Base-by-base conservation (phyloP, 2,329 filamentous ascomycete genomes). In the Incumbomyces lentus region DNA sequence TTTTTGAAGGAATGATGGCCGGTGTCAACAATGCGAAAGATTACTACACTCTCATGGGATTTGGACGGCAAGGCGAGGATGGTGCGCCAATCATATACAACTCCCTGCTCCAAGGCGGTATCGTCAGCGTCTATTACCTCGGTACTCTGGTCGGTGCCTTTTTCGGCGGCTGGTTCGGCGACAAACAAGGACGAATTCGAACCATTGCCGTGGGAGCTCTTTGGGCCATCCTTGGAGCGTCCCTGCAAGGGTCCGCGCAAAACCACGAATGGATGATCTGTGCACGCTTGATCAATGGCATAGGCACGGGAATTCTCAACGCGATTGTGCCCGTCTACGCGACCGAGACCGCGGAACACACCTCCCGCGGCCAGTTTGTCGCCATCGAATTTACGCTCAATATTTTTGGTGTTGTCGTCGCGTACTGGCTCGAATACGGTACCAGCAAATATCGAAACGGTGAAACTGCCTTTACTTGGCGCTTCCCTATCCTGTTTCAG, bases 321-420 rank as follows among this genome's bases (percentile, higher is more conserved):
- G 76, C 79, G 6, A 84, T 85, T 51, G 75, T 81, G 0, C 82
- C 82, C 0, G 80, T 84, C 2, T 85, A 79, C 79, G 79, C 80
- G 1, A 82, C 81, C 0, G 82, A 85, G 61, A 82, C 78, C 0
- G 76, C 79, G 0, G 75, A 81, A 33, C 78, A 84, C 56, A 83
- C 74, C 0, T 79, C 76, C 2, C 74, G 83, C 34, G 83, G 83
- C 5, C 73, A 79, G 40, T 83, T 84, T 52, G 77, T 86, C 47
- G 78, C 80, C 8, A 79, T 84, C 45, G 82, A 86, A 56, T 86
- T 86, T 52, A 85, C 81, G 0, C 62, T 85, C 7, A 86, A 86
- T 58, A 84, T 85, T 50, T 50, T 59, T 22, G 58, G 57, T 14
- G 42, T 59, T 22, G 54, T 59, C 22, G 52, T 59, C 22, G 56